Base-by-base conservation (phyloP, 2,329 filamentous ascomycete genomes). In the Hymenotorrendiella dingleyae region DNA sequence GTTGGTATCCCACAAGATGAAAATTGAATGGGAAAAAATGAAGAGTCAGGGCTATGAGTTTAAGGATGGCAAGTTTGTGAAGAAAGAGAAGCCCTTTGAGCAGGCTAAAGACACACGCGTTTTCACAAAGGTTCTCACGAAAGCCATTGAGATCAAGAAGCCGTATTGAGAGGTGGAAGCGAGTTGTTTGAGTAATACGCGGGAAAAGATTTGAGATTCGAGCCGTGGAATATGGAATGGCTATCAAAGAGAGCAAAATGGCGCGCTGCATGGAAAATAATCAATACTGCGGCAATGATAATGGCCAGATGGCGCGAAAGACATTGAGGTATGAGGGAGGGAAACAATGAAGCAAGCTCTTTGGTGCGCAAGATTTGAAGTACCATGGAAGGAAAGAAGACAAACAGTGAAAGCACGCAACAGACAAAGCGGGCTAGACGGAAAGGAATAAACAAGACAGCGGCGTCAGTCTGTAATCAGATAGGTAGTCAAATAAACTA, bases 1-100 rank as follows among this genome's bases (percentile, higher is more conserved):
- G 47, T 64, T 98, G 39, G 86, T 94, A 0, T 71, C 84, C 35
- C 72, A 80, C 37, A 86, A 81, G 62, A 73, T 94, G 5, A 73
- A 70, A 40, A 72, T 83, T 42, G 73, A 79, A 48, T 95, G 88
- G 86, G 76, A 73, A 48, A 64, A 66, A 23, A 69, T 93, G 71
- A 73, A 78, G 62, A 64, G 66, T 29, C 66, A 74, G 17, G 88
- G 88, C 0, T 95, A 86, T 84, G 69, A 53, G 26, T 58, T 86
- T 17, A 64, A 70, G 12, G 66, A 74, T 29, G 77, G 71, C 2
- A 56, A 65, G 36, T 53, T 68, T 23, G n/a, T 33, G 16, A 28
- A 22, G 27, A 20, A 40, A 28, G 20, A 20, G 20, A 22, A 33
- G 6, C 19, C 3, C 20, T 8, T 12, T 9, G 19, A 17, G 11